These are phyloP conservation scores for Colletotrichum falcatum DNA, from an alignment of 2,329 filamentous ascomycete genomes.

Conservation along the genomic window DNA sequence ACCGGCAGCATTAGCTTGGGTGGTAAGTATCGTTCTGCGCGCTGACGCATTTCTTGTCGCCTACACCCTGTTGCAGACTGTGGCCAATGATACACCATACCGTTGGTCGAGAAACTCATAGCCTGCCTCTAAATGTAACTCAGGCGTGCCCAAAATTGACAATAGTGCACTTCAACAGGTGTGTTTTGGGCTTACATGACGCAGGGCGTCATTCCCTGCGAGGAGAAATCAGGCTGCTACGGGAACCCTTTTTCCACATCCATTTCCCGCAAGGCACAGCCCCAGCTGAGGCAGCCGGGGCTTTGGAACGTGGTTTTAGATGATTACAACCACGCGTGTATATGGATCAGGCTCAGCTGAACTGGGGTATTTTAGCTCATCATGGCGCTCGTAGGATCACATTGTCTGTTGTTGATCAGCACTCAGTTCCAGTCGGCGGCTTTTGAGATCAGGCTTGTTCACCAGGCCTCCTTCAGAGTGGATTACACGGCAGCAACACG, in stretches of 20 bases:
- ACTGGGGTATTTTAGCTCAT: not conserved
- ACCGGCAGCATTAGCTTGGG: no score
- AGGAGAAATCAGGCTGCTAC: not conserved
- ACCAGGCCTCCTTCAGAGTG: no score
- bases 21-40: no score
- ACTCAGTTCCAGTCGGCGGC: not conserved
- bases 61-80: no score
- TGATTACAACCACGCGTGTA: not conserved
- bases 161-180: not conserved
- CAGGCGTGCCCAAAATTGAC: not conserved
- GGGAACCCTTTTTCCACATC: conserved; percentile 9
- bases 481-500: not conserved
- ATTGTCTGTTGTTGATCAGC: not conserved
- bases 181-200: not conserved
- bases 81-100: not conserved
- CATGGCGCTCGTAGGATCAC: not conserved
- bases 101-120: not conserved
- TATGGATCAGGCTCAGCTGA: not conserved
- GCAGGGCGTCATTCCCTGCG: no score
- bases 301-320: not conserved
- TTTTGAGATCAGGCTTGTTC: not conserved
- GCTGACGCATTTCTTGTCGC: not conserved
- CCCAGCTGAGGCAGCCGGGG: not conserved
- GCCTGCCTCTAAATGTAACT: not conserved
- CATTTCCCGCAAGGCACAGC: not conserved